These are phyloP conservation scores for Fraxinus pennsylvanica DNA, from an alignment of 257 asterid species.

Conservation along the genomic window DNA sequence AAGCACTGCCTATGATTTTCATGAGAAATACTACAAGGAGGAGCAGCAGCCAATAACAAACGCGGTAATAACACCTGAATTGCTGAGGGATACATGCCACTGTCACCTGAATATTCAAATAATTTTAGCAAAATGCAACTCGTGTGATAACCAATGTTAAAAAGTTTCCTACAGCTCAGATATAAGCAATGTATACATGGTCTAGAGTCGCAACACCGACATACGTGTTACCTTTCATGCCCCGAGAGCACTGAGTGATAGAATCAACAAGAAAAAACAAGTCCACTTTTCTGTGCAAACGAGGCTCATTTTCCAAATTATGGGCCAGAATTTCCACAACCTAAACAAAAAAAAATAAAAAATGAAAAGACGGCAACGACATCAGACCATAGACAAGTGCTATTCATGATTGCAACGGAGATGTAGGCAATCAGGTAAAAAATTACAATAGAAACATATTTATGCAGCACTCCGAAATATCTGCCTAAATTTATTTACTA, in stretches of 20 bases:
- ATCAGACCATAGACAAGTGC: conserved; percentile 15
- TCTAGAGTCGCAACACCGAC: conserved; percentile 13
- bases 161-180: conserved; percentile 7
- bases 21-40: conserved; percentile 69
- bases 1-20: conserved; percentile 89
- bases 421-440: conserved; percentile 3
- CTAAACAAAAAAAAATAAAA: conserved; percentile 34
- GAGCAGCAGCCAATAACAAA: conserved; percentile 82
- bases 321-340: conserved; percentile 73
- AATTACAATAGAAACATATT: neutral
- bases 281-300: conserved; percentile 71
- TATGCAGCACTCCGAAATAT: neutral
- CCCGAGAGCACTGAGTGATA: conserved; percentile 73
- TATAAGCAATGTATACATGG: conserved; percentile 20
- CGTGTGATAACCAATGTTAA: conserved; percentile 1
- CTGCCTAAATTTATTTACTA: neutral
- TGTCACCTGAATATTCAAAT: conserved; percentile 60
- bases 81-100: conserved; percentile 75
- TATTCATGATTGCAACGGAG: neutral
- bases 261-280: conserved; percentile 87
- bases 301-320: conserved; percentile 62
- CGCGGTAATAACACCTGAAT: conserved; percentile 78
- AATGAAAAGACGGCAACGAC: neutral
- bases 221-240: conserved; percentile 64
- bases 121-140: conserved; percentile 22